Evolutionary conservation across 2,329 filamentous ascomycete species (phyloP).

Genomic region (Cyphellophora attinorum): DNA sequence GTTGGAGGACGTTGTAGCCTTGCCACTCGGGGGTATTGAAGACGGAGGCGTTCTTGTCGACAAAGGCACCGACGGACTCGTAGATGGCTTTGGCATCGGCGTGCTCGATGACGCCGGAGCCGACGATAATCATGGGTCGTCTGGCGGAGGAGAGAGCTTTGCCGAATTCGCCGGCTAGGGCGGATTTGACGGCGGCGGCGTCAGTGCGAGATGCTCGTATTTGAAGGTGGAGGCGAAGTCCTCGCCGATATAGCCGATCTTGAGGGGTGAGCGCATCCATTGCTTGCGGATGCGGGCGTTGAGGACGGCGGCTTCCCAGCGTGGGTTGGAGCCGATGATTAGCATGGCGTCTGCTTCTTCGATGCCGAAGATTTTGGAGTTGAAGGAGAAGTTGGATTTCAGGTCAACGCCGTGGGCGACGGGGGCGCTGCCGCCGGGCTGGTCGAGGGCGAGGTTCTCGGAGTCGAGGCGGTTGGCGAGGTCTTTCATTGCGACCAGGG

Average conservation of each 20-base stretch:
- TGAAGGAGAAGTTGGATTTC: constrained; percentile 91
- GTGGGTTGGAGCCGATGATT: constrained; percentile 87
- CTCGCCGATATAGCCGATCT: constrained; percentile 86
- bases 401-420: constrained; percentile 88
- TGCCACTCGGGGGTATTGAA: constrained; percentile 91
- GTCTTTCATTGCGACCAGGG: constrained; percentile 93
- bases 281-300: constrained; percentile 97
- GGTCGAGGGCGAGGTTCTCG: constrained; percentile 89
- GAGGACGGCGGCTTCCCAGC: constrained; percentile 87
- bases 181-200: constrained; percentile 70
- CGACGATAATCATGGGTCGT: constrained; percentile 93
- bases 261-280: constrained; percentile 89
- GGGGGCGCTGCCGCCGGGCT: constrained; percentile 71
- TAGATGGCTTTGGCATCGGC: constrained; percentile 85
- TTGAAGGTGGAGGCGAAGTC: constrained; percentile 91
- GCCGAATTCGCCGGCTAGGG: constrained; percentile 77
- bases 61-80: constrained; percentile 79
- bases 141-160: constrained; percentile 84
- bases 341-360: constrained; percentile 90
- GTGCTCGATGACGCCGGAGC: constrained; percentile 86
- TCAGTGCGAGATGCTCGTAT: constrained; percentile 78
- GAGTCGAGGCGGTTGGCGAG: constrained; percentile 93
- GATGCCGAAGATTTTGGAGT: constrained; percentile 86
- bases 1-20: constrained; percentile 93
- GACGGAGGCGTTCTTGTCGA: constrained; percentile 84